Evolutionary conservation across 2,329 filamentous ascomycete species (phyloP).

Genomic region (Diaporthe sp.): DNA sequence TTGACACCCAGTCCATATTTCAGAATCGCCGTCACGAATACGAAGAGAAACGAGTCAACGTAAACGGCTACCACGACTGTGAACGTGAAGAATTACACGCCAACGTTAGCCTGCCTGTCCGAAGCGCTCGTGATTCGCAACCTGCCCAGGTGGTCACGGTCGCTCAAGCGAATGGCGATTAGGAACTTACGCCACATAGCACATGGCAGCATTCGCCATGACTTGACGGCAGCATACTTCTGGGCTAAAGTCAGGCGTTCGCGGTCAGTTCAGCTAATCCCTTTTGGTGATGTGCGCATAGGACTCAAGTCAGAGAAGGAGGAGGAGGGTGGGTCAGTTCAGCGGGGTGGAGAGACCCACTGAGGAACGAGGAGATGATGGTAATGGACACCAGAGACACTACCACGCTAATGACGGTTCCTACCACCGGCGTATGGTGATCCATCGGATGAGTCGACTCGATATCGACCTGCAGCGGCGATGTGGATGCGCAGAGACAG

Average conservation of each 20-base stretch:
- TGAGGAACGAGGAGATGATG: constrained; percentile 43
- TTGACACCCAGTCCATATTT: constrained; percentile 71
- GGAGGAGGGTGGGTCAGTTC: not conserved
- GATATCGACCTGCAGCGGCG: constrained; percentile 15
- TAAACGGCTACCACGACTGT: constrained; percentile 73
- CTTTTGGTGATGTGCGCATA: not conserved
- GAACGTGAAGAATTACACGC: too few relatives aligned
- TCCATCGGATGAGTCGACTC: constrained; percentile 21
- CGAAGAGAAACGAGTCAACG: constrained; percentile 71
- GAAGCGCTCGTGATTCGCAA: not conserved
- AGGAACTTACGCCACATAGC: constrained; percentile 58
- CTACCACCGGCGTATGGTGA: constrained; percentile 23
- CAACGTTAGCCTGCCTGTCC: not conserved
- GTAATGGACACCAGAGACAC: constrained; percentile 41
- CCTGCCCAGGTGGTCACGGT: not conserved
- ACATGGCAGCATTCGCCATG: constrained; percentile 58
- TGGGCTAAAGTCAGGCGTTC: constrained; percentile 50
- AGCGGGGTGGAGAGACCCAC: constrained; percentile 33
- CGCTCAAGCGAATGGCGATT: not conserved
- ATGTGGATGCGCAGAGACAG: constrained; percentile 19
- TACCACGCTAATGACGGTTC: constrained; percentile 32
- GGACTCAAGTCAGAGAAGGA: not conserved
- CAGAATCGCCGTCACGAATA: constrained; percentile 69
- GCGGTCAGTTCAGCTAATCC: not conserved
- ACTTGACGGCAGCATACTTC: constrained; percentile 53